Base-by-base conservation (phyloP, 805 yeast species). In the Kurtzmaniella cleridarum region DNA sequence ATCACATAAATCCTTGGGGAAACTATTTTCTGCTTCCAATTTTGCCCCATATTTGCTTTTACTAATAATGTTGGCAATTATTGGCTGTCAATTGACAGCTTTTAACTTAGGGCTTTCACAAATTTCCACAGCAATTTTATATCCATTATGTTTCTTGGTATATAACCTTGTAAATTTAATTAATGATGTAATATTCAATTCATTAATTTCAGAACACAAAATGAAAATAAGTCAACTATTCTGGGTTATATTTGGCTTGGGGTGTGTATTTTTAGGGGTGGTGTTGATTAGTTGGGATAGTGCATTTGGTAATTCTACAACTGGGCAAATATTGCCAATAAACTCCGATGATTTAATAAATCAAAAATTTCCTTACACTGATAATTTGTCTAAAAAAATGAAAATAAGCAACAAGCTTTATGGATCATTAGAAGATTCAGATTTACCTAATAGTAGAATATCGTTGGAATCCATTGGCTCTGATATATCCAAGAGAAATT, bases 91-190 rank as follows among this genome's bases (percentile, higher is more conserved):
- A 55, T 69, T 88, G 39, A 79, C 74, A 41, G 77, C 85, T 30
- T 71, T 89, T 42, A 88, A 88, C 60, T 69, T 75, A 50, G 95
- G 95, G 0, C 68, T 88, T 40, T 71, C 78, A 35, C 72, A 72
- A 41, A 73, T 81, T 31, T 79, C 88, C 38, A 85, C 96, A 0
- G 78, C 91, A 2, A 73, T 87, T 13, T 66, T 89, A 26, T 89
- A 88, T 54, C 96, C 96, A 1, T 64, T 89, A 45, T 84, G 89
- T 27, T 89, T 89, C 57, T 82, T 93, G 59, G 77, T 86, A 33
- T 88, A 84, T 66, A 89, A 86, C 63, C 62, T 85, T 36, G 68
- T 75, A 42, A 82, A 84, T 47, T 54, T 69, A 43, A 49, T 67
- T 40, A 69, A 69, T 41, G 74, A 66, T 40, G 43, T 69, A 33